These are phyloP conservation scores for Russula dissimulans DNA, from an alignment of 768 basidiomycete genomes.

Conservation along the genomic window DNA sequence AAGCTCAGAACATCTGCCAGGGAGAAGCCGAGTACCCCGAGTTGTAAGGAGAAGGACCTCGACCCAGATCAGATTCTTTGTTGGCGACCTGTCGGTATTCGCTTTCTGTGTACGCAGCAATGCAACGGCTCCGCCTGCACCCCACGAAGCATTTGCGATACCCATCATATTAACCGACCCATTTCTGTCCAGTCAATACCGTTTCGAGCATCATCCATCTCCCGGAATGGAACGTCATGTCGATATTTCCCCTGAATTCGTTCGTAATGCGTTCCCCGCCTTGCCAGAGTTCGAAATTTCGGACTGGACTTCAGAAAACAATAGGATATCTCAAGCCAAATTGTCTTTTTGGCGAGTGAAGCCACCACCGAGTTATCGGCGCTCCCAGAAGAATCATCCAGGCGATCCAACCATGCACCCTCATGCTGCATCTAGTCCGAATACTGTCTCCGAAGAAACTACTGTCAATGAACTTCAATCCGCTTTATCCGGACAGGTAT, in stretches of 20 bases:
- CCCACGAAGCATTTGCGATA: conserved; percentile 30
- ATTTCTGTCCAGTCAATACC: conserved; percentile 52
- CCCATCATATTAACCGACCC: conserved; percentile 72
- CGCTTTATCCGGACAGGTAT: conserved; percentile 18
- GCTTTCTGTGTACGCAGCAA: conserved; percentile 31
- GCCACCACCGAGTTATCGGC: conserved; percentile 15
- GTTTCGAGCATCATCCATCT: conserved; percentile 36
- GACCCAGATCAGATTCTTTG: conserved; percentile 22
- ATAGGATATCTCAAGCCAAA: conserved; percentile 38
- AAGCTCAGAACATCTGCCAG: neutral
- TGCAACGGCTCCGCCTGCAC: neutral
- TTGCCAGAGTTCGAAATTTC: conserved; percentile 49
- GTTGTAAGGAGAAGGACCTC: conserved; percentile 11
- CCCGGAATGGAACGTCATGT: neutral
- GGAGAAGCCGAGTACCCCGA: neutral
- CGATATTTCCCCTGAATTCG: neutral
- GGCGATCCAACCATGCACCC: neutral
- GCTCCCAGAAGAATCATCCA: neutral
- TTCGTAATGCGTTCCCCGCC: conserved; percentile 6
- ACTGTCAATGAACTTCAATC: neutral
- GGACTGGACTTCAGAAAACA: conserved; percentile 50
- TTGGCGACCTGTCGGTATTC: conserved; percentile 51
- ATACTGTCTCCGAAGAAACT: neutral
- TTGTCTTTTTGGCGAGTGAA: conserved; percentile 56
- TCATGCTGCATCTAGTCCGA: neutral